Conservation (phyloP, 345 rosid genomes). For the Eucalyptus marginata region DNA sequence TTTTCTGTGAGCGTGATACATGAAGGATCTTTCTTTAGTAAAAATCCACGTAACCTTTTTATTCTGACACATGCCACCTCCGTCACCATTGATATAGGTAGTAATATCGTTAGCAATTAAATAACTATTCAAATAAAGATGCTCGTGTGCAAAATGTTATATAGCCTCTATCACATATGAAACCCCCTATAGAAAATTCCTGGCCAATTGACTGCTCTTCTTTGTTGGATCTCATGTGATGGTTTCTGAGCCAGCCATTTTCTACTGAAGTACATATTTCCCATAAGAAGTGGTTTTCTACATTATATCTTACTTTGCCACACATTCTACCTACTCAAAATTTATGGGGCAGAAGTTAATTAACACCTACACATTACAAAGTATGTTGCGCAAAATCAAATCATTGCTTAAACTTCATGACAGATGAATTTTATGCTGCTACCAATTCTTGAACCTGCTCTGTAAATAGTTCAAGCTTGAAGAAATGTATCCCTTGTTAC, state of each 20-base stretch:
- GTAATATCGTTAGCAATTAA: neutral
- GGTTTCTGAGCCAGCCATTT: neutral
- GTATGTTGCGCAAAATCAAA: too few relatives aligned
- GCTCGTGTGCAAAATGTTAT: neutral
- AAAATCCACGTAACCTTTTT: neutral
- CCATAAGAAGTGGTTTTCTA: neutral
- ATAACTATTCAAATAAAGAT: neutral
- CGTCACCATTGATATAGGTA: neutral
- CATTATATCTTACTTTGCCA: neutral
- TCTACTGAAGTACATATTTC: neutral
- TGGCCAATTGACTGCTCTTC: neutral
- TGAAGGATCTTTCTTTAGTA: neutral
- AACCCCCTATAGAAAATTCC: neutral
- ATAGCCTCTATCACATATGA: neutral
- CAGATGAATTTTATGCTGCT: neutral
- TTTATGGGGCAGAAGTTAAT: neutral
- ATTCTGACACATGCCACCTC: neutral
- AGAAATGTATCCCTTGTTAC: neutral
- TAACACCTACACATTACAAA: neutral
- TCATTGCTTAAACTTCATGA: too few relatives aligned
- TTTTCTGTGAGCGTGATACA: neutral
- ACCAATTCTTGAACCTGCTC: neutral
- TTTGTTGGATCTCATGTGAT: neutral
- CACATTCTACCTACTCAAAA: neutral
- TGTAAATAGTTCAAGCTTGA: neutral